phyloP scores from a whole-genome alignment of 2,329 filamentous ascomycete species.

The Immersiporthe knoxdaviesiana region DNA sequence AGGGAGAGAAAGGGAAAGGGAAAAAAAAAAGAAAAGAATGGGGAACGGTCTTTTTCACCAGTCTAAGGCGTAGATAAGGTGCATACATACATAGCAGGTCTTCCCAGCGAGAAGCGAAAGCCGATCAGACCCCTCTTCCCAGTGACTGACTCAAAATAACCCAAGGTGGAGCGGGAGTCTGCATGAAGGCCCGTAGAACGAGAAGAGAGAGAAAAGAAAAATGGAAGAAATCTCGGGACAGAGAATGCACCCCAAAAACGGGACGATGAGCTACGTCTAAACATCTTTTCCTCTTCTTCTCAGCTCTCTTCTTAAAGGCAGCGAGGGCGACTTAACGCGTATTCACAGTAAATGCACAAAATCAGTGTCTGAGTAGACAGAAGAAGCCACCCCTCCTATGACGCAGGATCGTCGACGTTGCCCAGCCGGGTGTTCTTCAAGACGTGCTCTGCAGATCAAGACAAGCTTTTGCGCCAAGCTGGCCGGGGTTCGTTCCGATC shows the following conservation, averaged over 20 bases:
- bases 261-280: not conserved
- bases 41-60: not conserved
- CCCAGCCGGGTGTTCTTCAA: not conserved
- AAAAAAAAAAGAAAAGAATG: not conserved
- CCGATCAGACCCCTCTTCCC: not conserved
- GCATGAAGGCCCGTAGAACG: not conserved
- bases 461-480: constrained; percentile 8
- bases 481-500: not conserved
- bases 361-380: not conserved
- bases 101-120: constrained; percentile 5
- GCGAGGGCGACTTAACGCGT: too few relatives aligned
- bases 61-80: not conserved
- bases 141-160: not conserved
- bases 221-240: not conserved
- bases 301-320: not conserved
- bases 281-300: not conserved
- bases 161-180: not conserved
- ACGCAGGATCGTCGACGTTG: not conserved
- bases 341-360: not conserved
- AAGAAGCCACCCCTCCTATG: not conserved
- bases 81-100: too few relatives aligned
- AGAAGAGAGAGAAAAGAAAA: too few relatives aligned
- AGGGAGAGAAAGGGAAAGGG: not conserved
- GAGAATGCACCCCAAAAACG: not conserved
- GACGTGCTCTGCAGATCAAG: not conserved